Percentiles rank a stretch among this genome's conserved stretches.
These are phyloP conservation scores for Senecio squalidus DNA, from an alignment of 140 eudicot species.

Conservation along the genomic window DNA sequence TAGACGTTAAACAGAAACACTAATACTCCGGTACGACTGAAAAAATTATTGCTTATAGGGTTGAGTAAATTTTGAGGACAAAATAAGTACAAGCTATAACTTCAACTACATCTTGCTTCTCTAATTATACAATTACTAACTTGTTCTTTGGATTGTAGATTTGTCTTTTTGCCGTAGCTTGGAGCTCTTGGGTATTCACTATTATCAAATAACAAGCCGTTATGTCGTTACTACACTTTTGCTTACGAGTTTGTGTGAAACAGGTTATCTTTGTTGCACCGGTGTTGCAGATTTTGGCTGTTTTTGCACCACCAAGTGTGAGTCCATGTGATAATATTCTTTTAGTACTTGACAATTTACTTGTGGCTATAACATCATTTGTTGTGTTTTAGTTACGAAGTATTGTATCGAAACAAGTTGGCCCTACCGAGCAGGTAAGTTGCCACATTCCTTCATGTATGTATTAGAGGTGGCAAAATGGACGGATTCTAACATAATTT, in stretches of 20 bases:
- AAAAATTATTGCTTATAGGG: neutral
- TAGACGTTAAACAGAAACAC: too few relatives aligned
- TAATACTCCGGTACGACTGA: too few relatives aligned
- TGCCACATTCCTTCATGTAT: neutral
- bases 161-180: conserved; percentile 57
- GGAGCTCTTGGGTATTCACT: conserved; percentile 63
- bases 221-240: neutral
- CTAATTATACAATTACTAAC: neutral
- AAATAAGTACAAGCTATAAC: neutral
- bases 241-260: conserved; percentile 4
- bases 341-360: neutral
- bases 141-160: conserved; percentile 34
- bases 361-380: neutral
- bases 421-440: conserved; percentile 71
- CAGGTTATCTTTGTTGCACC: conserved; percentile 74
- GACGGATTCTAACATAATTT: too few relatives aligned
- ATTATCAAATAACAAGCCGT: neutral
- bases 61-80: neutral
- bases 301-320: conserved; percentile 67
- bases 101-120: neutral
- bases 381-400: conserved; percentile 52
- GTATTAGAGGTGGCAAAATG: neutral
- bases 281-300: conserved; percentile 41
- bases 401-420: conserved; percentile 87
- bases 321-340: conserved; percentile 24